Evolutionary conservation across 2,329 filamentous ascomycete species (phyloP).

Genomic region (Blastomyces parvus): DNA sequence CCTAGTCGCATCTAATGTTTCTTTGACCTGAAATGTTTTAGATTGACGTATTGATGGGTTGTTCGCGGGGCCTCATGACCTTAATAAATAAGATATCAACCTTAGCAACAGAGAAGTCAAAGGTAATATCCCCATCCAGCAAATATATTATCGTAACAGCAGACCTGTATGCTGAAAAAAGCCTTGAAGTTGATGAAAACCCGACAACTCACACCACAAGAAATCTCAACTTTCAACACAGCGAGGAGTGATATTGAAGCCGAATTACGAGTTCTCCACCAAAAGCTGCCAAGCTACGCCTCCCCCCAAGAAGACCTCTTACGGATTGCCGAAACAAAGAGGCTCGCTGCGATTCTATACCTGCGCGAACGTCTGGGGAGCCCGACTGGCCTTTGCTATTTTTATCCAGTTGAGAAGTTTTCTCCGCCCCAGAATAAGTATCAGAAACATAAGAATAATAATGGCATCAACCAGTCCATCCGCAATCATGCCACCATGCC

Average conservation of each 20-base stretch:
- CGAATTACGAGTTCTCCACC: constrained; percentile 12
- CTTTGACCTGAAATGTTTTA: constrained; percentile 6
- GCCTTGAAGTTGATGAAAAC: constrained; percentile 11
- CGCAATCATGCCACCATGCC: neutral
- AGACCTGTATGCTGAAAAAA: neutral
- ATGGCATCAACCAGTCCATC: neutral
- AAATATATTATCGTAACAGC: neutral
- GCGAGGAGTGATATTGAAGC: constrained; percentile 9
- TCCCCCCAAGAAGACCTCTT: constrained; percentile 16
- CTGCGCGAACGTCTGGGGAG: constrained; percentile 18
- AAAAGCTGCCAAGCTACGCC: constrained; percentile 17
- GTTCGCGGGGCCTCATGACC: constrained; percentile 24
- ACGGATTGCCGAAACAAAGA: constrained; percentile 24
- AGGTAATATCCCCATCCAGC: constrained; percentile 6
- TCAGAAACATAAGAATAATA: neutral
- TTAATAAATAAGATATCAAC: constrained; percentile 20
- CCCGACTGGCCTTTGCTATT: constrained; percentile 10
- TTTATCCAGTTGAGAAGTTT: constrained; percentile 1
- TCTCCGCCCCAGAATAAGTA: neutral
- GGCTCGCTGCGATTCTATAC: constrained; percentile 24
- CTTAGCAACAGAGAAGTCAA: constrained; percentile 10
- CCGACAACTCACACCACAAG: constrained; percentile 7
- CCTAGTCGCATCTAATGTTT: neutral
- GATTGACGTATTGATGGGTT: constrained; percentile 27
- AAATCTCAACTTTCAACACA: constrained; percentile 9